Percentiles rank a stretch among this genome's conserved stretches.
These are phyloP conservation scores for Flaveria brownii DNA, from an alignment of 129 eudicot genomes.

Conservation along the genomic window DNA sequence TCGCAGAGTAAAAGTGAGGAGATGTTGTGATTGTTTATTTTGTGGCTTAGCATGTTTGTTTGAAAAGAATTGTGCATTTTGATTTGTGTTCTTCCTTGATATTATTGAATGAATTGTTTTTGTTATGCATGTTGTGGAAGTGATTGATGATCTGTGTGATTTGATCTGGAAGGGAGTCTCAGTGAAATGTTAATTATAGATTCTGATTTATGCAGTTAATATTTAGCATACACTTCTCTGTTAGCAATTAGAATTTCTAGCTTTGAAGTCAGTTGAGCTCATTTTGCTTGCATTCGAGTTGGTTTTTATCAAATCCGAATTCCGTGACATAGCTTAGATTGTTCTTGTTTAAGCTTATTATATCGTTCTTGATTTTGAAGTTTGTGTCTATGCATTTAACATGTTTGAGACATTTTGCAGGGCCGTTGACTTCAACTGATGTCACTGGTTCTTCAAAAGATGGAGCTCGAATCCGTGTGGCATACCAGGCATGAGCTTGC, in stretches of 20 bases:
- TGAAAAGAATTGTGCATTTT: not conserved
- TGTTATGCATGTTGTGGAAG: constrained; percentile 2
- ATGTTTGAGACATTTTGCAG: constrained; percentile 42
- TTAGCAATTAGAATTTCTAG: not conserved
- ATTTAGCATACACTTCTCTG: too few relatives aligned
- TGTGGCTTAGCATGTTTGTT: not conserved
- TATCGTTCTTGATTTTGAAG: not conserved
- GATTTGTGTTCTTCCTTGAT: not conserved
- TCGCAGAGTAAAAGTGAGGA: constrained; percentile 32
- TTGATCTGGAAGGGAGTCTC: too few relatives aligned
- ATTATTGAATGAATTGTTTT: not conserved
- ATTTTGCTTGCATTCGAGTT: not conserved
- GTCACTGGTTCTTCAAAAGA: constrained; percentile 42
- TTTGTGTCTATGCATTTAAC: constrained; percentile 9
- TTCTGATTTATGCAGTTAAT: too few relatives aligned
- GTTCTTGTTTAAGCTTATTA: not conserved
- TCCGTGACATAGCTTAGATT: not conserved
- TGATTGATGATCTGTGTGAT: not conserved
- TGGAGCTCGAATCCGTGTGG: constrained; percentile 75
- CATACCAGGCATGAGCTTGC: constrained; percentile 65
- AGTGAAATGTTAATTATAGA: too few relatives aligned
- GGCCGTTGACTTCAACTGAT: constrained; percentile 58
- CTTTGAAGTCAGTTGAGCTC: not conserved
- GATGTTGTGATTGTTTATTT: not conserved
- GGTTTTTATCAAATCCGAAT: not conserved